phyloP scores from a whole-genome alignment of 2,329 filamentous ascomycete genomes.

The Paraphaeosphaeria minitans region DNA sequence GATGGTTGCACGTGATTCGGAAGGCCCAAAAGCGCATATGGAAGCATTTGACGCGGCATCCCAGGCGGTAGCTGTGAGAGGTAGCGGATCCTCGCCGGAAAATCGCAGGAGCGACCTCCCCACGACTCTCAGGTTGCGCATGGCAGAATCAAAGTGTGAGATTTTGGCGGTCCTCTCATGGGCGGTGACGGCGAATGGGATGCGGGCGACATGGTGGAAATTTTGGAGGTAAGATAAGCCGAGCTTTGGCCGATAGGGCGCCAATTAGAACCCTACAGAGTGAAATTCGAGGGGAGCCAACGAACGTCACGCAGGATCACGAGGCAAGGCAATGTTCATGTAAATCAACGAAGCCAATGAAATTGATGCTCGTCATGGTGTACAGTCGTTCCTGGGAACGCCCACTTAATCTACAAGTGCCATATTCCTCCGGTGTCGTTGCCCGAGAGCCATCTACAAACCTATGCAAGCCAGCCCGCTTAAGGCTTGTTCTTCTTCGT shows the following conservation, averaged over 20 bases:
- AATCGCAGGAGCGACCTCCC: slow-evolving; percentile 68
- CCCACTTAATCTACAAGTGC: slow-evolving; percentile 41
- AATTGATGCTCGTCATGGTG: slow-evolving; percentile 44
- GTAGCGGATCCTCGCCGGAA: slow-evolving; percentile 58
- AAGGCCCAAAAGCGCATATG: slow-evolving; percentile 84
- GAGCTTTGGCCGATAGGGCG: slow-evolving; percentile 29
- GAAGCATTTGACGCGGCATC: slow-evolving; percentile 78
- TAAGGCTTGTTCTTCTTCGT: slow-evolving; percentile 63
- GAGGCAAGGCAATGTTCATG: neutral
- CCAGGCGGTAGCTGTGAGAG: slow-evolving; percentile 81
- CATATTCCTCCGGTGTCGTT: slow-evolving; percentile 19
- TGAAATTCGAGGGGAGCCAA: neutral
- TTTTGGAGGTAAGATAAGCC: slow-evolving; percentile 24
- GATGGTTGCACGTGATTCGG: slow-evolving; percentile 69
- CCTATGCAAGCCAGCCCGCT: slow-evolving; percentile 16
- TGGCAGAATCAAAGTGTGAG: slow-evolving; percentile 46
- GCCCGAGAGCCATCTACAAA: slow-evolving; percentile 23
- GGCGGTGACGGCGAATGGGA: slow-evolving; percentile 12
- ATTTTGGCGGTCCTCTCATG: slow-evolving; percentile 18
- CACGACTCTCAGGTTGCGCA: slow-evolving; percentile 88
- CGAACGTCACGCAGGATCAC: slow-evolving; percentile 11
- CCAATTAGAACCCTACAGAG: slow-evolving; percentile 6
- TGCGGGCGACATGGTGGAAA: slow-evolving; percentile 20
- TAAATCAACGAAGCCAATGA: slow-evolving; percentile 36
- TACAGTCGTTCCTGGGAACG: slow-evolving; percentile 36